Conservation (phyloP, 148 eudicot species). For the Pouteria glomerata region DNA sequence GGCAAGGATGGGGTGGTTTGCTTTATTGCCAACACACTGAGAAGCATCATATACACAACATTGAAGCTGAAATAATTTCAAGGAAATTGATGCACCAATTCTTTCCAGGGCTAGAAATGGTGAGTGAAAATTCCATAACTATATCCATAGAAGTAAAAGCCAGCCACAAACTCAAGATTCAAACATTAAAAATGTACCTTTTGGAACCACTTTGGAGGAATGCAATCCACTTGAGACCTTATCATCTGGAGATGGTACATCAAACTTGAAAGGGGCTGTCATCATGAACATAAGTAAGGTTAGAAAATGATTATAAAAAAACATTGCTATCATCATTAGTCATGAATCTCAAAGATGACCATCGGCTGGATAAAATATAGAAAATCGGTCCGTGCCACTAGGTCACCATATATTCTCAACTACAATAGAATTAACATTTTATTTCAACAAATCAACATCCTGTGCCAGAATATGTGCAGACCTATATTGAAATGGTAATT, state of each 20-base stretch:
- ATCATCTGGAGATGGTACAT: slow-evolving; percentile 85
- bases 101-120: neutral
- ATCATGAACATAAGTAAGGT: slow-evolving; percentile 20
- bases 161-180: neutral
- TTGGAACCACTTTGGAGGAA: slow-evolving; percentile 32
- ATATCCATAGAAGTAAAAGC: neutral
- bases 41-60: no score
- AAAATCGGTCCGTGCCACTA: neutral
- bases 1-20: no score
- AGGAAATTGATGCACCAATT: neutral
- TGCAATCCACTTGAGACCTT: slow-evolving; percentile 49
- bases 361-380: neutral
- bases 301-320: slow-evolving; percentile 8
- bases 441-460: slow-evolving; percentile 10
- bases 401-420: neutral
- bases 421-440: neutral
- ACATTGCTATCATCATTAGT: neutral
- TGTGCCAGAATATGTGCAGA: slow-evolving; percentile 34
- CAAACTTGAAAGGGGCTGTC: slow-evolving; percentile 85
- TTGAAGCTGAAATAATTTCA: no score
- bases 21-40: no score
- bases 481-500: slow-evolving; percentile 51
- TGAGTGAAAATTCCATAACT: neutral
- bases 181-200: slow-evolving; percentile 41
- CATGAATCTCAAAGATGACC: neutral